A percentile compares a stretch with the other conserved stretches of the same genome.
Conservation (phyloP, 2,329 filamentous ascomycete species). For the Aspergillaceae sp. region DNA sequence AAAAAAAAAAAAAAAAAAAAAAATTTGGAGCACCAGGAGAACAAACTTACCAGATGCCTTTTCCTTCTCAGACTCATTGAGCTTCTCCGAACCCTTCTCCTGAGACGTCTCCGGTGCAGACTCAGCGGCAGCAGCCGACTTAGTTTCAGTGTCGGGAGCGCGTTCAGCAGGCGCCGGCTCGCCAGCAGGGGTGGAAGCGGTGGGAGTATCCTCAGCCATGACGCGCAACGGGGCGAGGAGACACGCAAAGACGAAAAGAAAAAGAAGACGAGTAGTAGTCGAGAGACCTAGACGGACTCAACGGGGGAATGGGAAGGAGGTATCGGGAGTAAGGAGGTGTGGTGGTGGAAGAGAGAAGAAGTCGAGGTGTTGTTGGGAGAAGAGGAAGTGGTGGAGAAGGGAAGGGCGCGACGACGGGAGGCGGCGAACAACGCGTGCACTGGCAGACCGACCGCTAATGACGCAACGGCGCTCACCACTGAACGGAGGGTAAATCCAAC, state of each 20-base stretch:
- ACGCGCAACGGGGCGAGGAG: constrained; percentile 14
- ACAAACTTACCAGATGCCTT: constrained; percentile 22
- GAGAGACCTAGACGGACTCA: constrained; percentile 2
- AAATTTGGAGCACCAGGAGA: too few species aligned
- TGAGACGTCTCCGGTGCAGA: constrained; percentile 13
- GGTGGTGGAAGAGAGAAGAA: constrained; percentile 11
- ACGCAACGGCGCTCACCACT: neutral
- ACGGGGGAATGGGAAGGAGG: constrained; percentile 16
- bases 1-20: neutral
- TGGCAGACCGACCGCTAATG: neutral
- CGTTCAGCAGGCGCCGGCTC: constrained; percentile 23
- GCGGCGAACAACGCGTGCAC: constrained; percentile 21
- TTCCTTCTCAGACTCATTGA: constrained; percentile 17
- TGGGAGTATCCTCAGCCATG: constrained; percentile 34
- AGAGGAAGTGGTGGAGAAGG: constrained; percentile 18
- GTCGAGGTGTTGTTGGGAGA: constrained; percentile 2
- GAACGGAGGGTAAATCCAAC: too few species aligned
- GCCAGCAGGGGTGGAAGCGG: constrained; percentile 20
- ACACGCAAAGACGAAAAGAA: constrained; percentile 5
- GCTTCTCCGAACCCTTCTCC: constrained; percentile 15
- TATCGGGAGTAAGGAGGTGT: constrained; percentile 9
- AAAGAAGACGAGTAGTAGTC: constrained; percentile 2
- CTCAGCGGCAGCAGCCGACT: constrained; percentile 12
- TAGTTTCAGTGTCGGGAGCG: constrained; percentile 18
- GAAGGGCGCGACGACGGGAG: constrained; percentile 16